Percentiles rank a stretch among this genome's conserved stretches.
phyloP scores from a whole-genome alignment of 2,329 filamentous ascomycete species.

The Rugonectria rugulosa region DNA sequence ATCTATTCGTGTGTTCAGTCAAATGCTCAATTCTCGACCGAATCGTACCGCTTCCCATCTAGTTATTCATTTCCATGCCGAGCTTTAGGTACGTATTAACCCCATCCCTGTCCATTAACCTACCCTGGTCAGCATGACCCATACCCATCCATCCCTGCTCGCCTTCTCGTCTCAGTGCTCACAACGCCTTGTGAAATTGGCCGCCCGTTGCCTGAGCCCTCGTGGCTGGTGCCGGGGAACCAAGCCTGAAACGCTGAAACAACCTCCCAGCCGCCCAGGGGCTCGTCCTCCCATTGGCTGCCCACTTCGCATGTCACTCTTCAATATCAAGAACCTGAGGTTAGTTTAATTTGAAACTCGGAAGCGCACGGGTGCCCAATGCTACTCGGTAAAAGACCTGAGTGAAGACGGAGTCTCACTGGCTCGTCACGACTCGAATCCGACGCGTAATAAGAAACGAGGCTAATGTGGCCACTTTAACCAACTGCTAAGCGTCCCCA shows the following conservation, averaged over 20 bases:
- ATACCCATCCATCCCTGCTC: too few species aligned
- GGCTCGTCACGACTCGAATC: neutral
- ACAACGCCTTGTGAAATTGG: constrained; percentile 7
- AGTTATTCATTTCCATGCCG: too few species aligned
- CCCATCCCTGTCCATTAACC: constrained; percentile 7
- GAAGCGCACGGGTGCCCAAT: too few species aligned
- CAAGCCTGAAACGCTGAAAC: constrained; percentile 15
- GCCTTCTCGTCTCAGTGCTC: constrained; percentile 2
- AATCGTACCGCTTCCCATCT: too few species aligned
- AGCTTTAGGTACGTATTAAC: too few species aligned
- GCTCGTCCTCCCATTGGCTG: neutral
- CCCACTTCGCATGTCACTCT: constrained; percentile 12
- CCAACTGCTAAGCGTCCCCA: neutral
- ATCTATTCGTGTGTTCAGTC: too few species aligned
- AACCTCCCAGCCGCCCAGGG: neutral
- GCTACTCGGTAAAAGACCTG: too few species aligned
- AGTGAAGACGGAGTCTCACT: too few species aligned
- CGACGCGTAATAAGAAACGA: constrained; percentile 2
- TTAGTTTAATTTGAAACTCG: neutral
- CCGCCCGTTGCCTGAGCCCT: neutral
- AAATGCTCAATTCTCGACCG: too few species aligned
- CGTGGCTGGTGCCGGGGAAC: constrained; percentile 20
- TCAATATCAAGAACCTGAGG: constrained; percentile 4
- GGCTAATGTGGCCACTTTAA: constrained; percentile 23
- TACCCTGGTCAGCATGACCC: too few species aligned